Conservation (phyloP, 306 rosid genomes). For the Malus orientalis region DNA sequence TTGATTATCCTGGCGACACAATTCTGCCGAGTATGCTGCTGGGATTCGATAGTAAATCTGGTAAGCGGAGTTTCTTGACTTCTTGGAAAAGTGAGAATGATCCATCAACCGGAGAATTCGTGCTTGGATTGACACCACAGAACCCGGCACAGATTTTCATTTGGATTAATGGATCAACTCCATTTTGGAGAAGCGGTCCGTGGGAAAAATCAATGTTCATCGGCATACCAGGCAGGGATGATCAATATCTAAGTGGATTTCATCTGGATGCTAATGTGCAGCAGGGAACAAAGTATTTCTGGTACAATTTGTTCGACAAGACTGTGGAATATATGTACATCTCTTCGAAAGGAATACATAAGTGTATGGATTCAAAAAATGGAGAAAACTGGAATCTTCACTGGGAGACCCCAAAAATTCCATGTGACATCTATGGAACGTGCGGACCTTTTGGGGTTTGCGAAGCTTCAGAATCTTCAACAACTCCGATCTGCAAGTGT, state of each 20-base stretch:
- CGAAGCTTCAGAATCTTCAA: not conserved
- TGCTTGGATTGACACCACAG: conserved; percentile 10
- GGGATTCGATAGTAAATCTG: conserved; percentile 23
- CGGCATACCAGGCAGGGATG: conserved; percentile 30
- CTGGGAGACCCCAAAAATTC: not conserved
- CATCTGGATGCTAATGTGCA: conserved; percentile 7
- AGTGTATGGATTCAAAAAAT: not conserved
- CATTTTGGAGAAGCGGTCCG: conserved; percentile 45
- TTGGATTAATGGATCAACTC: conserved; percentile 28
- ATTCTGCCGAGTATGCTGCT: conserved; percentile 22
- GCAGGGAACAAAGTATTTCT: conserved; percentile 23
- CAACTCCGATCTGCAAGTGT: not conserved
- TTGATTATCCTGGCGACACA: conserved; percentile 29
- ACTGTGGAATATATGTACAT: not conserved
- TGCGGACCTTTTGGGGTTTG: conserved; percentile 1
- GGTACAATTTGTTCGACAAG: not conserved
- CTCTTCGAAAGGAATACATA: conserved; percentile 16
- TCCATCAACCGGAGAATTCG: conserved; percentile 29
- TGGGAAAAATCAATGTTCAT: conserved; percentile 38
- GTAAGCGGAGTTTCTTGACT: conserved; percentile 15
- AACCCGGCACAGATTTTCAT: conserved; percentile 32
- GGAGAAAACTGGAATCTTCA: not conserved
- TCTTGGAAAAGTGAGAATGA: conserved; percentile 37
- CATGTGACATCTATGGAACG: not conserved
- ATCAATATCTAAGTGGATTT: conserved; percentile 26